A percentile compares a stretch with the other conserved stretches of the same genome.
These are phyloP conservation scores for Agastache rugosa DNA, from an alignment of 257 asterid species.

Conservation along the genomic window DNA sequence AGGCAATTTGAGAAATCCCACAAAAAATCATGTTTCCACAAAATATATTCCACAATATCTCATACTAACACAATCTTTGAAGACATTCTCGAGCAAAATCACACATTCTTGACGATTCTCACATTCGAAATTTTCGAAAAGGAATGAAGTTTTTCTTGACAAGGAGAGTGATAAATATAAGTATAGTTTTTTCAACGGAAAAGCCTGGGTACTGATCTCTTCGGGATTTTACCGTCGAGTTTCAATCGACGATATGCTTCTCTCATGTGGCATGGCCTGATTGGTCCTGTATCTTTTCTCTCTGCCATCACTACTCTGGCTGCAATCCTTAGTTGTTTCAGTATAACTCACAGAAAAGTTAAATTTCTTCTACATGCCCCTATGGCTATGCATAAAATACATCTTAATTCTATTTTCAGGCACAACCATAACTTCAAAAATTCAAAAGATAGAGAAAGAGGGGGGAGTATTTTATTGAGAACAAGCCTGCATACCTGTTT, in stretches of 20 bases:
- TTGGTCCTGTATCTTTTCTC: constrained; percentile 83
- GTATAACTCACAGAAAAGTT: background rate
- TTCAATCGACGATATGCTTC: constrained; percentile 93
- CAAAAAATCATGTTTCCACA: background rate
- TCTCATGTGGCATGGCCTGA: constrained; percentile 95
- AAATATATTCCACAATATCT: background rate
- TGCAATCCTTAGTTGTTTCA: constrained; percentile 48
- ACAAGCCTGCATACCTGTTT: constrained; percentile 51
- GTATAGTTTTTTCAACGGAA: constrained; percentile 56
- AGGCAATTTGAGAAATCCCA: background rate
- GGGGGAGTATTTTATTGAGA: background rate
- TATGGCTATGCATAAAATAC: background rate
- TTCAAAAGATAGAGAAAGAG: background rate
- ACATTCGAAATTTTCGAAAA: constrained; percentile 1
- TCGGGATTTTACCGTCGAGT: constrained; percentile 85
- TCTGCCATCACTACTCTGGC: constrained; percentile 85
- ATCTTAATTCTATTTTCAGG: background rate
- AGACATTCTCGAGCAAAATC: background rate
- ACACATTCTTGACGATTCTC: background rate
- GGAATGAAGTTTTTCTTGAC: background rate
- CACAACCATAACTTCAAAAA: background rate
- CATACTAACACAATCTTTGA: background rate
- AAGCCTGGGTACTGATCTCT: constrained; percentile 85
- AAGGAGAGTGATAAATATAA: background rate
- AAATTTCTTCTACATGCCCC: background rate